A percentile compares a stretch with the other conserved stretches of the same genome.
Conservation (phyloP, 495 filamentous ascomycete genomes). For the Chaetomium cochliodes region DNA sequence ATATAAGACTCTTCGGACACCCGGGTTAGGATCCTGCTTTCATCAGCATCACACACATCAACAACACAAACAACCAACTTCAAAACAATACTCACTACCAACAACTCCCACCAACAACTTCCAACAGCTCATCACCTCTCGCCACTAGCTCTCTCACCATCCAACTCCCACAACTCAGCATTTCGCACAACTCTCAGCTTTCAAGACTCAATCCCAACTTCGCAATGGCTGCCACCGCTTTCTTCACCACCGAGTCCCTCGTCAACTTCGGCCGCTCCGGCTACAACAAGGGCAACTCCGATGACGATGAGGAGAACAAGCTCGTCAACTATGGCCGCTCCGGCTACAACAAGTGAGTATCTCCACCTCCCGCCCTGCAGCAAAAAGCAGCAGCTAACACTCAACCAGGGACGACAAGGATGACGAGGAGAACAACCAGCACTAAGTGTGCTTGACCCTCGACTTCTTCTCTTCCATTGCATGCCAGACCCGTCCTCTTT, state of each 20-base stretch:
- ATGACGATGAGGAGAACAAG: constrained; percentile 43
- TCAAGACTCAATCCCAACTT: constrained; percentile 18
- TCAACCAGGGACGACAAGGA: constrained; percentile 36
- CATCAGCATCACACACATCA: constrained; percentile 35
- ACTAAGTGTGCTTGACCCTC: neutral
- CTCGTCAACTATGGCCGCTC: constrained; percentile 43
- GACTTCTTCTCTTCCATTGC: constrained; percentile 8
- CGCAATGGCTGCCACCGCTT: constrained; percentile 46
- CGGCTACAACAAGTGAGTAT: constrained; percentile 47
- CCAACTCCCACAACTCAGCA: constrained; percentile 8
- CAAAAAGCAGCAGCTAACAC: constrained; percentile 2
- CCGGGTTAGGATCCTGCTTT: constrained; percentile 25
- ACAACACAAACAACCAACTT: constrained; percentile 20
- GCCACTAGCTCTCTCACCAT: constrained; percentile 17
- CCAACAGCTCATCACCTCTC: neutral
- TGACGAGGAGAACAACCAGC: constrained; percentile 34
- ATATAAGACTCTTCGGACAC: constrained; percentile 36
- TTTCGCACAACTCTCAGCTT: constrained; percentile 20
- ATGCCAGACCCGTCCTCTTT: neutral
- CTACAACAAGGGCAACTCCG: constrained; percentile 49
- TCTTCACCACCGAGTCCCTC: constrained; percentile 48
- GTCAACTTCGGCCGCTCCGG: constrained; percentile 56
- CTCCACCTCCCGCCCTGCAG: neutral
- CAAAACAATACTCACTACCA: constrained; percentile 4
- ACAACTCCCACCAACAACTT: constrained; percentile 9